phyloP scores from a whole-genome alignment of 495 filamentous ascomycete genomes.

The Tuber indicum region DNA sequence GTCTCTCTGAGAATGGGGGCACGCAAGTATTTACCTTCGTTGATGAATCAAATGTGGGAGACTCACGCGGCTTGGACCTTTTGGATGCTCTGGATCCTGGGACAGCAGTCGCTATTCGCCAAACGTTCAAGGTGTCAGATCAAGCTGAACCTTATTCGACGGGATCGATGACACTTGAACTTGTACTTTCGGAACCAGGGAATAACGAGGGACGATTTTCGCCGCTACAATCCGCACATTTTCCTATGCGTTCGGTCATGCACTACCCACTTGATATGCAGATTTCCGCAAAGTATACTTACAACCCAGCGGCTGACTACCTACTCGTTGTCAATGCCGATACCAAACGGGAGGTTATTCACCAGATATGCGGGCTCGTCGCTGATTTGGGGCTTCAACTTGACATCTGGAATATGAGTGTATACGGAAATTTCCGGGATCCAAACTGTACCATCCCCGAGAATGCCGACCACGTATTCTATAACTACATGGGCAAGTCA shows the following conservation, averaged over 20 bases:
- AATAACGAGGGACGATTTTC: conserved; percentile 16
- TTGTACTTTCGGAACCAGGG: conserved; percentile 26
- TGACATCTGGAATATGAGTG: conserved; percentile 34
- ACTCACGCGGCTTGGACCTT: conserved; percentile 15
- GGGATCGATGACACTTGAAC: conserved; percentile 14
- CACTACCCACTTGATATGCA: conserved; percentile 26
- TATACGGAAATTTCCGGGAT: conserved; percentile 29
- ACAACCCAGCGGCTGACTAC: conserved; percentile 17
- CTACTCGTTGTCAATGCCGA: conserved; percentile 32
- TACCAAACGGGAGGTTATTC: conserved; percentile 19
- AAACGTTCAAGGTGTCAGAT: conserved; percentile 26
- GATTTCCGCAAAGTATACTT: conserved; percentile 26
- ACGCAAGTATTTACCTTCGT: conserved; percentile 18
- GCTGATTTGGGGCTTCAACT: conserved; percentile 19
- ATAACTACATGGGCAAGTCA: conserved; percentile 32
- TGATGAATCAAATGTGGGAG: not conserved
- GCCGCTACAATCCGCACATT: conserved; percentile 4
- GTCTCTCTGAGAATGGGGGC: conserved; percentile 21
- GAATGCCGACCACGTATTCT: conserved; percentile 10
- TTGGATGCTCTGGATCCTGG: conserved; percentile 18
- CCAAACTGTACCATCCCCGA: conserved; percentile 12
- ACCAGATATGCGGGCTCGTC: conserved; percentile 16
- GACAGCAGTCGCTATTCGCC: conserved; percentile 6
- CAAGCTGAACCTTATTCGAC: conserved; percentile 28
- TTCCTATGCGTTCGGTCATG: conserved; percentile 26